These are phyloP conservation scores for Hypoxylon perforatum DNA, from an alignment of 495 filamentous ascomycete genomes.

Conservation along the genomic window DNA sequence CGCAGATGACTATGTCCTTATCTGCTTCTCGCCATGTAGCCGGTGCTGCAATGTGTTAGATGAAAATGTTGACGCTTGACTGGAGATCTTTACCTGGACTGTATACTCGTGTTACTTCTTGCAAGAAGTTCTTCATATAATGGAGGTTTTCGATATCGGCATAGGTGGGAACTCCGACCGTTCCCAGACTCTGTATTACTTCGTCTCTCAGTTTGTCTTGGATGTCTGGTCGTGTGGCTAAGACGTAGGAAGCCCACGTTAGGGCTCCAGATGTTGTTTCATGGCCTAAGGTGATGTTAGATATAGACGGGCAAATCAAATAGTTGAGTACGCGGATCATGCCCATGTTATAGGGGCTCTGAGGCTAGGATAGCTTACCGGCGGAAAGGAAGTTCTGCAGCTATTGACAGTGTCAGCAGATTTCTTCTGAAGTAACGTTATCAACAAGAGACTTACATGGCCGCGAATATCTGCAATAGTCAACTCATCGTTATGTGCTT, in stretches of 20 bases:
- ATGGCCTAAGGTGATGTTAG: conserved; percentile 23
- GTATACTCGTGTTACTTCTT: conserved; percentile 47
- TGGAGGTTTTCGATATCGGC: conserved; percentile 36
- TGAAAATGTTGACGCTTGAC: neutral
- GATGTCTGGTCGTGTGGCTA: conserved; percentile 33
- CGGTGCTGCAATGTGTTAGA: conserved; percentile 11
- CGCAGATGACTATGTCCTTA: conserved; percentile 39
- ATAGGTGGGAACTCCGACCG: conserved; percentile 10
- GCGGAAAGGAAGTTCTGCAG: conserved; percentile 44
- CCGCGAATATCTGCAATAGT: conserved; percentile 31
- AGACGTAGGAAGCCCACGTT: conserved; percentile 38
- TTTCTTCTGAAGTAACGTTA: conserved; percentile 69
- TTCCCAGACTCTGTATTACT: conserved; percentile 16
- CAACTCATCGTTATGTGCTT: conserved; percentile 38
- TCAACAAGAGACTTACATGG: conserved; percentile 53
- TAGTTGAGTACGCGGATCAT: too few relatives aligned
- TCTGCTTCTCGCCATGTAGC: conserved; percentile 33
- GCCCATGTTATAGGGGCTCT: neutral
- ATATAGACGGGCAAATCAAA: neutral
- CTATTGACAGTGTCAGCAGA: conserved; percentile 61
- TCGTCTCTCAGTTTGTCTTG: conserved; percentile 40
- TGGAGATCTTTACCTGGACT: conserved; percentile 24
- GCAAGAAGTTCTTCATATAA: conserved; percentile 45
- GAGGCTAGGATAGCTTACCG: conserved; percentile 3
- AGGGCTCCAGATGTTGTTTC: conserved; percentile 41